Base-by-base conservation (phyloP, 73 alveolate species). In the Paramecium biaurelia region DNA sequence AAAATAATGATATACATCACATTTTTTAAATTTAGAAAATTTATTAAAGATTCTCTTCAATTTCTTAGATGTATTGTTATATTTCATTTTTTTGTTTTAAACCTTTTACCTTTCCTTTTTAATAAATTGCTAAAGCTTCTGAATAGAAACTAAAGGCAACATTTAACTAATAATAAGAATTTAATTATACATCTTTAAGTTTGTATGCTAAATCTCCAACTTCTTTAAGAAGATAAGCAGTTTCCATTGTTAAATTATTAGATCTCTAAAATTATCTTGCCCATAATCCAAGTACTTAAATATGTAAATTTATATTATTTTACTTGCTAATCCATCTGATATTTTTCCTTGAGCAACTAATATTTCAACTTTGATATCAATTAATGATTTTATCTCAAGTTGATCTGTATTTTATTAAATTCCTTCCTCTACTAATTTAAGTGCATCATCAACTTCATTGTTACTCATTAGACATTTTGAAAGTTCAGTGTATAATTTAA, bases 221-320 rank as follows among this genome's bases (percentile, higher is more conserved):
- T 34, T 67, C 53, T 67, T 67, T 67, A 4, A 67, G 85, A 7
- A 67, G 47, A 34, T 15, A 32, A 0, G 53, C 85, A 67, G 85
- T 67, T 24, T 67, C 85, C 47, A 67, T 30, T 14, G 85, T 30
- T 23, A 67, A 67, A 67, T 67, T 67, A 67, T 67, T 67, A 23
- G 85, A 20, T 24, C 85, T 67, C 26, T 67, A 20, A 67, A 67
- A 67, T 59, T 59, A 26, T 21, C 82, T 59, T 18, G 82, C 82
- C 82, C 82, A 59, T 59, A 59, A 59, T 59, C 82, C 85, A 32
- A 67, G 41, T 67, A 67, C 53, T 30, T 53, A 53, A 53, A 53
- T 7, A 38, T 18, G 0, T 53, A 20, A 53, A 0, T 53, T n/a
- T n/a, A n/a, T 15, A 53, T 12, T 0, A 18, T 20, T 5, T 18